phyloP scores from a whole-genome alignment of 176 grass and related monocot genomes.

The Poa pratensis region DNA sequence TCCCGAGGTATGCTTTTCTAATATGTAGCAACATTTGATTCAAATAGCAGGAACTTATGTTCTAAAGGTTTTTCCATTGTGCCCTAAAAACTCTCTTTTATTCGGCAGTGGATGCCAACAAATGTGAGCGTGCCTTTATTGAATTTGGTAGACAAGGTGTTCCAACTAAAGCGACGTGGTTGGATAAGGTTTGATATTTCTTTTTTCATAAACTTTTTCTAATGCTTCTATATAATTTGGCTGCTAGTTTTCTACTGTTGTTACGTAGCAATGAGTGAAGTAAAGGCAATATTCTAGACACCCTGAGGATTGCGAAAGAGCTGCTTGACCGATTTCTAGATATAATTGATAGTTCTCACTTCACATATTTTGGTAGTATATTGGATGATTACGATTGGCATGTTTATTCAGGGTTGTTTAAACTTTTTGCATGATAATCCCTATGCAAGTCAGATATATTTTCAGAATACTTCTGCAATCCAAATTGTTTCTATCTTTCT shows the following conservation, averaged over 20 bases:
- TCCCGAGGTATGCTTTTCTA: slow-evolving; percentile 65
- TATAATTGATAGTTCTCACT: slow-evolving; percentile 15
- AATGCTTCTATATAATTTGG: slow-evolving; percentile 32
- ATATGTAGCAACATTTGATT: slow-evolving; percentile 18
- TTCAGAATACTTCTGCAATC: slow-evolving; percentile 30
- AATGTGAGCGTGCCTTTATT: slow-evolving; percentile 90
- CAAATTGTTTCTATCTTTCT: not conserved
- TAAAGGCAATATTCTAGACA: slow-evolving; percentile 23
- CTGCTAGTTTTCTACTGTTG: slow-evolving; percentile 17
- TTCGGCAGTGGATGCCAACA: slow-evolving; percentile 88
- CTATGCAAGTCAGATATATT: slow-evolving; percentile 28
- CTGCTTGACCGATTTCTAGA: slow-evolving; percentile 20
- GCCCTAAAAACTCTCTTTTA: slow-evolving; percentile 31
- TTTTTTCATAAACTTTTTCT: slow-evolving; percentile 34
- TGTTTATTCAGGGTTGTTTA: slow-evolving; percentile 17
- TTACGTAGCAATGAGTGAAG: slow-evolving; percentile 7
- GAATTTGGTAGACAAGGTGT: slow-evolving; percentile 95
- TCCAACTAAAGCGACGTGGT: slow-evolving; percentile 88
- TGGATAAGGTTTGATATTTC: slow-evolving; percentile 77
- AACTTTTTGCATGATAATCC: not conserved
- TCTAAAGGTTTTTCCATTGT: not conserved
- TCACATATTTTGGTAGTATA: not conserved
- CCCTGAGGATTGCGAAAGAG: not conserved
- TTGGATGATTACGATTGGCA: slow-evolving; percentile 18
- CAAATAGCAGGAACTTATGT: slow-evolving; percentile 20